Evolutionary conservation across 768 basidiomycete genomes (phyloP), one percentile per base, ranked within the genome.

Genomic region (Podaxis sp.): DNA sequence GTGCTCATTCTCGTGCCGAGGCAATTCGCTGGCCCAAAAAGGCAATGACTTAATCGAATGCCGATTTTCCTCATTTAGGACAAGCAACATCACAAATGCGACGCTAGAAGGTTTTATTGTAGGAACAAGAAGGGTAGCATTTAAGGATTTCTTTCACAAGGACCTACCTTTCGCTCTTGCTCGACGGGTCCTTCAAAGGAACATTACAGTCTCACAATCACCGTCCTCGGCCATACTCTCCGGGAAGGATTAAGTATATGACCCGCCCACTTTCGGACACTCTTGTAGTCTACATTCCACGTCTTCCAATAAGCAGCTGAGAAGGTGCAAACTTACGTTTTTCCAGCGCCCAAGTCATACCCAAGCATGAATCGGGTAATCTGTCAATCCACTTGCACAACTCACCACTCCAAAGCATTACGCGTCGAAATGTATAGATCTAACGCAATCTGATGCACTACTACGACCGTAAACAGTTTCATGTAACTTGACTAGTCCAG

Each of bases 211-310:
- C 54, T 24, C 54, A 56, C 54, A 41, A 38, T 56, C 54, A 24
- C 54, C 54, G 54, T 56, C 20, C 20, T 12, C 54, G 33, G 54
- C 20, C 54, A 40, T 15, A 54, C 52, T 33, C 13, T 26, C 52
- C 56, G n/a, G 22, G 6, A 12, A 26, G 40, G 44, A 58, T 49
- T 37, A 8, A 37, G 24, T 26, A 33, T 33, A 28, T 57, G 54
- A 56, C 54, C 54, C 49, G 20, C 33, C 30, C 30, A 33, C 36
- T 54, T 54, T 22, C 28, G 17, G 26, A 0, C 30, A 48, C 28
- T 22, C 17, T 30, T 36, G 24, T 58, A 49, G 8, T 50, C 57
- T 50, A 12, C 57, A 58, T 58, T 58, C 57, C 15, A 22, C 11
- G 10, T 12, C 57, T 49, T 36, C 48, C 33, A 48, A 58, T 24